A percentile compares a stretch with the other conserved stretches of the same genome.
Conservation (phyloP, 257 asterid genomes). For the Craterostigma plantagineum region DNA sequence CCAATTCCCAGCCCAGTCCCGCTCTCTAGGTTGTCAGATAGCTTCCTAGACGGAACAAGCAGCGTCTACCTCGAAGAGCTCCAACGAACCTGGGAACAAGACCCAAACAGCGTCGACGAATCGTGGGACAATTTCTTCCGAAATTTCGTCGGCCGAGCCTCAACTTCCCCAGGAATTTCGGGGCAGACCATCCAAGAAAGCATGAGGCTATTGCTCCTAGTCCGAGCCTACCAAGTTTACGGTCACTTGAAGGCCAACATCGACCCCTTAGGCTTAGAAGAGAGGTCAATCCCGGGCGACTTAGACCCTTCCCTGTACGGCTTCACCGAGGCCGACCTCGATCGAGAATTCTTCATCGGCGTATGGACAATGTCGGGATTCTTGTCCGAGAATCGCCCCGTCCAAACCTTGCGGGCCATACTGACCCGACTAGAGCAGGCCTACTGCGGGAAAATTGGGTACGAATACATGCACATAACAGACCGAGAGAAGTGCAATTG, state of each 20-base stretch:
- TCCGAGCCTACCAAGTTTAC: constrained; percentile 89
- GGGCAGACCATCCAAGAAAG: constrained; percentile 98
- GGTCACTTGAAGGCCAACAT: constrained; percentile 91
- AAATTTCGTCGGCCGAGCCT: constrained; percentile 81
- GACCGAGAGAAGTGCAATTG: constrained; percentile 90
- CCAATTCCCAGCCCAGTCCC: constrained; percentile 91
- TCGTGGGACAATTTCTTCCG: constrained; percentile 96
- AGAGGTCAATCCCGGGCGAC: constrained; percentile 74
- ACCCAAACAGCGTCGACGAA: constrained; percentile 83
- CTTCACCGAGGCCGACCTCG: constrained; percentile 84
- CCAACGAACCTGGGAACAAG: constrained; percentile 97
- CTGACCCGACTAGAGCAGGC: constrained; percentile 90
- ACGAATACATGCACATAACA: constrained; percentile 91
- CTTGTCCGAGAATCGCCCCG: constrained; percentile 97
- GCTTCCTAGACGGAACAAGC: constrained; percentile 95
- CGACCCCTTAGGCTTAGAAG: constrained; percentile 80
- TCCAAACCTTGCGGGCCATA: constrained; percentile 78
- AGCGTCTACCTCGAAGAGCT: constrained; percentile 96
- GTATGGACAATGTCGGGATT: constrained; percentile 92
- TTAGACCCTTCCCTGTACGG: constrained; percentile 79
- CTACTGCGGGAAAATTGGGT: constrained; percentile 86
- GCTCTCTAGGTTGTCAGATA: constrained; percentile 77
- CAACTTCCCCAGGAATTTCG: constrained; percentile 84
- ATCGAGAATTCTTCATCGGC: constrained; percentile 84
- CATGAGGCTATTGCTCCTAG: constrained; percentile 75